phyloP scores from a whole-genome alignment of 2,329 filamentous ascomycete genomes.

The Trichoderma sp. region DNA sequence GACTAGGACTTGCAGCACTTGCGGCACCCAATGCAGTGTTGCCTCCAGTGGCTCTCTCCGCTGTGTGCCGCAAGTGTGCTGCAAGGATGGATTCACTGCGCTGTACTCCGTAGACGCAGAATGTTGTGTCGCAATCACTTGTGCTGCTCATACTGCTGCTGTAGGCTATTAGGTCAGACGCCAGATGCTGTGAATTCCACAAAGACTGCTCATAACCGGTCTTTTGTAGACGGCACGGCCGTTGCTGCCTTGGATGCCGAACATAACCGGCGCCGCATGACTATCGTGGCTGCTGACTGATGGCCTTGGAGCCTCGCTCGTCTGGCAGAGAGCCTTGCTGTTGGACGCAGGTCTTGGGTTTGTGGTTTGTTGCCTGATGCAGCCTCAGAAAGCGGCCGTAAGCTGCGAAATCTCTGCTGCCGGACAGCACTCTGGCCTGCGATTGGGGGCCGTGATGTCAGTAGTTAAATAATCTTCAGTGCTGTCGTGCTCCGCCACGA shows the following conservation, averaged over 20 bases:
- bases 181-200: background rate
- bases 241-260: slow-evolving; percentile 11
- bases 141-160: background rate
- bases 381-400: background rate
- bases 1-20: too few relatives aligned
- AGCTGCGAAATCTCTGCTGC: background rate
- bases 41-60: slow-evolving; percentile 2
- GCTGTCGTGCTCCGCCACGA: slow-evolving; percentile 1
- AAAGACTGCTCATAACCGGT: background rate
- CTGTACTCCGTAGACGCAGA: background rate
- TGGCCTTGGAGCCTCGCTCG: background rate
- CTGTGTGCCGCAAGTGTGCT: background rate
- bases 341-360: background rate
- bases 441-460: slow-evolving; percentile 16
- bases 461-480: background rate
- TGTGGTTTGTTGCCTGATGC: background rate
- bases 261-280: background rate
- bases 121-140: background rate
- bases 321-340: background rate
- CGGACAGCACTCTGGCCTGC: background rate
- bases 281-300: background rate
- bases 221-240: background rate
- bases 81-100: background rate
- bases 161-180: background rate
- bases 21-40: background rate